Percentiles rank a stretch among this genome's conserved stretches.
phyloP scores from a whole-genome alignment of 345 rosid genomes.

The Dovyalis caffra region DNA sequence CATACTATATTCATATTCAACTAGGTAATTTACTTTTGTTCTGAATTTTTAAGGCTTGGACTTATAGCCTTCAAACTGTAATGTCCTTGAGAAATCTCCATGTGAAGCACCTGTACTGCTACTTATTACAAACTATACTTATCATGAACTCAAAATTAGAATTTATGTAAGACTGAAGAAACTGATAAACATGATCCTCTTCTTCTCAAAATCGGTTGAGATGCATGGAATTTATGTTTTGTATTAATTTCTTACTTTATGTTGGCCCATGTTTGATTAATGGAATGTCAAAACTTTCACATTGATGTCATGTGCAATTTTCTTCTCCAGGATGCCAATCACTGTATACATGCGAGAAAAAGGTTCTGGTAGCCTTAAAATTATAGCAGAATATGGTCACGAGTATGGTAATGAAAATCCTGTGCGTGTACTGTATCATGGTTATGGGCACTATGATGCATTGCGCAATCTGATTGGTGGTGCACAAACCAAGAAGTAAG shows the following conservation, averaged over 20 bases:
- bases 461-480: conserved; percentile 26
- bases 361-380: conserved; percentile 35
- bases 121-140: neutral
- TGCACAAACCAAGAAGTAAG: conserved; percentile 41
- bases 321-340: conserved; percentile 46
- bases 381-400: conserved; percentile 63
- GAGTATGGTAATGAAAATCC: conserved; percentile 57
- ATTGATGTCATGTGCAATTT: neutral
- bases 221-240: neutral
- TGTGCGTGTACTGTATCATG: conserved; percentile 52
- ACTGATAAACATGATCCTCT: neutral
- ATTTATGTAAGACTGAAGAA: neutral
- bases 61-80: neutral
- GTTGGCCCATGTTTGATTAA: neutral
- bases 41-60: neutral
- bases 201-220: neutral
- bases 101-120: neutral
- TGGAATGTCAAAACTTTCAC: neutral
- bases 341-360: conserved; percentile 54
- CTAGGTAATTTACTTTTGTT: neutral
- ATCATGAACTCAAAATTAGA: neutral
- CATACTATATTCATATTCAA: neutral
- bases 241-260: neutral
- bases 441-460: conserved; percentile 63
- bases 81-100: neutral